phyloP scores from a whole-genome alignment of 2,329 filamentous ascomycete genomes.

The Fusarium camptoceras region DNA sequence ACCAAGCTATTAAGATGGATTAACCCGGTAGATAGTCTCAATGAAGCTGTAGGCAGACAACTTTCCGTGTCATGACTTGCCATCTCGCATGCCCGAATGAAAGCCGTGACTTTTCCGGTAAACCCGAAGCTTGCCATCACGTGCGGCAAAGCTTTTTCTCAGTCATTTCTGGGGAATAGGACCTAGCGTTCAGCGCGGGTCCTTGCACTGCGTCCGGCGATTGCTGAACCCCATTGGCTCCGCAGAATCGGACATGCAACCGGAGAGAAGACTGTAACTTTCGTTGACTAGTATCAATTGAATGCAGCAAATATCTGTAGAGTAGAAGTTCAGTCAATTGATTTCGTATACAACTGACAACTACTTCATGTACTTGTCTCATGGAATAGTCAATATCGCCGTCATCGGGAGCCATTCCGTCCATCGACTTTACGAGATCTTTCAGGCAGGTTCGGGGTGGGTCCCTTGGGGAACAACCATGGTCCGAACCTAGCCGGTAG shows the following conservation, averaged over 20 bases:
- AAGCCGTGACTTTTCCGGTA: conserved; percentile 22
- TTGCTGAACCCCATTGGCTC: conserved; percentile 25
- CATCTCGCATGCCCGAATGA: conserved; percentile 11
- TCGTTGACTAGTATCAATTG: neutral
- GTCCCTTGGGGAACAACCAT: conserved; percentile 45
- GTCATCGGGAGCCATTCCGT: conserved; percentile 13
- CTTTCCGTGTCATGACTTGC: conserved; percentile 2
- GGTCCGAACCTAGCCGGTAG: conserved; percentile 48
- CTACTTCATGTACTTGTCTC: neutral
- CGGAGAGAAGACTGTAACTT: neutral
- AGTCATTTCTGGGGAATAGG: conserved; percentile 23
- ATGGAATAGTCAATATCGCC: neutral
- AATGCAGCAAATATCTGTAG: neutral
- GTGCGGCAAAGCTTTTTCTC: conserved; percentile 31
- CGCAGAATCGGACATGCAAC: conserved; percentile 13
- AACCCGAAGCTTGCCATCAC: conserved; percentile 30
- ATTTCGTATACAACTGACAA: neutral
- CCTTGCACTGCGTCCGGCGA: conserved; percentile 25
- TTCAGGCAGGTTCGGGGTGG: conserved; percentile 35
- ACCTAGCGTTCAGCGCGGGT: conserved; percentile 25
- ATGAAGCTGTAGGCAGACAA: neutral
- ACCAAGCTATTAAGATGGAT: neutral
- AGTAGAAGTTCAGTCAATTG: neutral
- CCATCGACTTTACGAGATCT: conserved; percentile 10
- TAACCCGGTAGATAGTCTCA: neutral